Base-by-base conservation (phyloP, 108 stramenopile genomes). In the Epithemia pelagica region DNA sequence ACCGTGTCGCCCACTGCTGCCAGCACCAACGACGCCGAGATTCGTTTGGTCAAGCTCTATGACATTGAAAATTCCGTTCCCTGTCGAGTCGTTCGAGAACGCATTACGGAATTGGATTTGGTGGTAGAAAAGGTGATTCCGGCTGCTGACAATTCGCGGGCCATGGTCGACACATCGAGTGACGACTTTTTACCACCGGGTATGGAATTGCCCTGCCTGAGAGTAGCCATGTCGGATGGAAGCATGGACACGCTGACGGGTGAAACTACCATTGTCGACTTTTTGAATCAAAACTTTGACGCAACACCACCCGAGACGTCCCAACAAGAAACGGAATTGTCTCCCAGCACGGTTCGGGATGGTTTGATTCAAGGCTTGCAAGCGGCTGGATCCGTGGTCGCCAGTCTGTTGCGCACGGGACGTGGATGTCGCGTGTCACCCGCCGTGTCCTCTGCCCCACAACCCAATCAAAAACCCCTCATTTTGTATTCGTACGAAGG, bases 101-200 rank as follows among this genome's bases (percentile, higher is more conserved):
- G 64, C 8, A 82, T 96, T 24, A 85, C 86, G 21, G 95, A 96
- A 61, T 67, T 94, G 51, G 94, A 94, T 72, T 66, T 96, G 2
- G 73, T 78, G 25, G 83, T 95, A 30, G 78, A 82, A 29, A 55
- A 46, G 19, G 81, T 86, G 30, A 66, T 89, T 58, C 83, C 79
- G 10, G 66, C 69, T 18, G 74, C 76, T 23, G 22, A 27, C 29
- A 65, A 66, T 54, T 74, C 78, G 28, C 52, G 67, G 25, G 55
- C 51, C 33, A 30, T 68, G 52, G 30, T 33, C 28, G 67, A 73
- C 54, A 20, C 5, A 20, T 30, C 27, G 46, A 55, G 61, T n/a
- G 66, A 77, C 7, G 70, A 61, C 52, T 27, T 28, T 28, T 18
- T 32, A 25, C 54, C 55, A 56, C 70, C 28, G 31, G 3, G 52